Evolutionary conservation across 306 rosid genomes (phyloP).

Genomic region (Pyrus betulifolia): DNA sequence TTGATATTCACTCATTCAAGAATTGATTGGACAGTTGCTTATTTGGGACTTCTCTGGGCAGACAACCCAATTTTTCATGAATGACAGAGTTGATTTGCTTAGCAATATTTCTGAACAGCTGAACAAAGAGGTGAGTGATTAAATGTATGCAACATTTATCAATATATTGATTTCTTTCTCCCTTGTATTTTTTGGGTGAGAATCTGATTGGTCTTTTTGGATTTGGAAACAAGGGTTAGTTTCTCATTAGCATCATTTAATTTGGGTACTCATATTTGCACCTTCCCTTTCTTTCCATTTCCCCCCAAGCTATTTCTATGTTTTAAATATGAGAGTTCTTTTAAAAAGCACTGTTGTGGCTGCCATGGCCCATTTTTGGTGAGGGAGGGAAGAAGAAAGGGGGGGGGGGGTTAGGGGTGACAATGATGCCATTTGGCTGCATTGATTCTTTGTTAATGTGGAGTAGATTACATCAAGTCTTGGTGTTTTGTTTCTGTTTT

Average conservation of each 20-base stretch:
- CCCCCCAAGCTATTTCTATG: background rate
- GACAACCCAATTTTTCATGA: constrained; percentile 53
- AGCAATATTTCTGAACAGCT: constrained; percentile 37
- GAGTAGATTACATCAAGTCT: background rate
- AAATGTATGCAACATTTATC: background rate
- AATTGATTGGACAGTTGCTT: constrained; percentile 54
- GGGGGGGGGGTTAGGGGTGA: background rate
- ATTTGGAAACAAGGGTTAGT: background rate
- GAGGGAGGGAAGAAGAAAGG: background rate
- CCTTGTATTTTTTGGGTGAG: background rate
- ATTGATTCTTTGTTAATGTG: background rate
- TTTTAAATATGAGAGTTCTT: background rate
- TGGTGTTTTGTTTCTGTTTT: background rate
- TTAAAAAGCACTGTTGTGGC: background rate
- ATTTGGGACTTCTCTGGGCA: constrained; percentile 96
- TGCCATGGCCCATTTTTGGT: background rate
- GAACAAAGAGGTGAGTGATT: constrained; percentile 52
- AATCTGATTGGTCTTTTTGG: background rate
- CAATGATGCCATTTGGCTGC: background rate
- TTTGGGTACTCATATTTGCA: background rate
- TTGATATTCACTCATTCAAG: constrained; percentile 20
- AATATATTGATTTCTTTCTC: background rate
- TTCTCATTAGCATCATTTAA: background rate
- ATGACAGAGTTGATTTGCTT: constrained; percentile 34
- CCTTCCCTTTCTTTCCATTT: background rate